Percentiles rank a stretch among this genome's conserved stretches.
phyloP scores from a whole-genome alignment of 208 protist genomes.

The Wallacemonas collosoma region DNA sequence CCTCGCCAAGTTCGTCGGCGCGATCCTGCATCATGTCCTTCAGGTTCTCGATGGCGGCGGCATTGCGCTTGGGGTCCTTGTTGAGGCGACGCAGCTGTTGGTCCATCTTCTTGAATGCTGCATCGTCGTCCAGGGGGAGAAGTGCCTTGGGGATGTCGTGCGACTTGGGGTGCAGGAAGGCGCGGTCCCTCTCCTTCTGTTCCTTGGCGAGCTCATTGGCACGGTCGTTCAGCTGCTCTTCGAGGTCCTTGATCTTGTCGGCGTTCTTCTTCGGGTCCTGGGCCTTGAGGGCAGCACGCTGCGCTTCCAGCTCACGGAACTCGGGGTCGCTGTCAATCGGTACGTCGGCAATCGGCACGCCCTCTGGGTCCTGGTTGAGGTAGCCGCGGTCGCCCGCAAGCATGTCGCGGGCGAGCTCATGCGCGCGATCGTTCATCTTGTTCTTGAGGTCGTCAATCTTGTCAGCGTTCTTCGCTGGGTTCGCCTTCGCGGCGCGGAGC shows the following conservation, averaged over 20 bases:
- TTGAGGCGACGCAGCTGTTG: slow-evolving; percentile 64
- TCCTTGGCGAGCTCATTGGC: slow-evolving; percentile 65
- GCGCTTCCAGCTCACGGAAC: slow-evolving; percentile 60
- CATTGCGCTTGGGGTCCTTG: slow-evolving; percentile 55
- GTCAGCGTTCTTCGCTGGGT: slow-evolving; percentile 50
- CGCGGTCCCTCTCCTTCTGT: slow-evolving; percentile 54
- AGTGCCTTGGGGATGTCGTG: slow-evolving; percentile 54
- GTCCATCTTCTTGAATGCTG: slow-evolving; percentile 66
- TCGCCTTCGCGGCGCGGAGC: slow-evolving; percentile 48
- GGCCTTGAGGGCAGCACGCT: slow-evolving; percentile 66
- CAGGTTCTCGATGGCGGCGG: slow-evolving; percentile 55
- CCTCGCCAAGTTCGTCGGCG: slow-evolving; percentile 59
- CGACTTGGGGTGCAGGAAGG: slow-evolving; percentile 58
- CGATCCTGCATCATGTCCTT: slow-evolving; percentile 79
- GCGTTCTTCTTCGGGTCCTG: slow-evolving; percentile 57
- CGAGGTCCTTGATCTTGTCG: slow-evolving; percentile 44
- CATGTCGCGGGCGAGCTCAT: slow-evolving; percentile 61
- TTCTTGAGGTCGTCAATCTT: slow-evolving; percentile 54
- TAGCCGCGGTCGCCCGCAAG: slow-evolving; percentile 69
- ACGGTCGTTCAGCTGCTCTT: slow-evolving; percentile 75
- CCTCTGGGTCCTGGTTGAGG: slow-evolving; percentile 76
- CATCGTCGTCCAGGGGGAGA: slow-evolving; percentile 75
- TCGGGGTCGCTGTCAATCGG: slow-evolving; percentile 51
- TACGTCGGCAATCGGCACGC: slow-evolving; percentile 62
- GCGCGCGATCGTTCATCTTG: slow-evolving; percentile 59